These are phyloP conservation scores for Scheffersomyces titani DNA, from an alignment of 1,139 yeast species.

Conservation along the genomic window DNA sequence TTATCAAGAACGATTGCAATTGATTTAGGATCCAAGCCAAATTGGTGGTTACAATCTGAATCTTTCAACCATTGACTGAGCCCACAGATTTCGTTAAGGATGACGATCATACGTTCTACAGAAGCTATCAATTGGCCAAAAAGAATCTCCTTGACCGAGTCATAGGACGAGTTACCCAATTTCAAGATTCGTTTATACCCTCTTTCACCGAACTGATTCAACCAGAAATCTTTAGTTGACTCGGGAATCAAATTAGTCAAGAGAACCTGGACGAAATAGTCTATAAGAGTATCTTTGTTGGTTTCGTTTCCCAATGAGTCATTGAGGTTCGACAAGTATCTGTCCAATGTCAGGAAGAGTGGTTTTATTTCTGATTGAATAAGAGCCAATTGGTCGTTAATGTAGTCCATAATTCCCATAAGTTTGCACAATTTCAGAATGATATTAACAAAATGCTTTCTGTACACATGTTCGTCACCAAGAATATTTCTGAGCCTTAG, in stretches of 20 bases:
- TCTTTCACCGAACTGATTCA: constrained; percentile 63
- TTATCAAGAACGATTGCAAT: constrained; percentile 28
- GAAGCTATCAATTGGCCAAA: constrained; percentile 56
- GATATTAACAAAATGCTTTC: constrained; percentile 19
- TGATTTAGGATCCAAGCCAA: constrained; percentile 29
- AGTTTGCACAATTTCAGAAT: constrained; percentile 33
- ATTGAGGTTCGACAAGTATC: constrained; percentile 33
- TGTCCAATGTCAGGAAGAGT: constrained; percentile 40
- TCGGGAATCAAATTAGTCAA: constrained; percentile 59
- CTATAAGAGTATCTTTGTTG: constrained; percentile 5
- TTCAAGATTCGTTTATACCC: constrained; percentile 63
- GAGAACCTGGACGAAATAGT: constrained; percentile 48
- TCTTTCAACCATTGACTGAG: constrained; percentile 38
- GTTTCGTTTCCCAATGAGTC: constrained; percentile 17
- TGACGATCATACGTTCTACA: constrained; percentile 55
- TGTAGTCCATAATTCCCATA: constrained; percentile 27
- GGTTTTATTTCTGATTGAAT: constrained; percentile 41
- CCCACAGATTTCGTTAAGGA: constrained; percentile 51
- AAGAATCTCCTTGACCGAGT: constrained; percentile 43
- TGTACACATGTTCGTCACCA: constrained; percentile 4
- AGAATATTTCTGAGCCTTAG: background rate
- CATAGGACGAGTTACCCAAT: constrained; percentile 52
- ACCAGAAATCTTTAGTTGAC: constrained; percentile 39
- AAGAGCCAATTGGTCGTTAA: constrained; percentile 39
- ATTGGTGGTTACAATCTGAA: constrained; percentile 10